phyloP scores from a whole-genome alignment of 345 rosid species.

The Cardamine resedifolia region DNA sequence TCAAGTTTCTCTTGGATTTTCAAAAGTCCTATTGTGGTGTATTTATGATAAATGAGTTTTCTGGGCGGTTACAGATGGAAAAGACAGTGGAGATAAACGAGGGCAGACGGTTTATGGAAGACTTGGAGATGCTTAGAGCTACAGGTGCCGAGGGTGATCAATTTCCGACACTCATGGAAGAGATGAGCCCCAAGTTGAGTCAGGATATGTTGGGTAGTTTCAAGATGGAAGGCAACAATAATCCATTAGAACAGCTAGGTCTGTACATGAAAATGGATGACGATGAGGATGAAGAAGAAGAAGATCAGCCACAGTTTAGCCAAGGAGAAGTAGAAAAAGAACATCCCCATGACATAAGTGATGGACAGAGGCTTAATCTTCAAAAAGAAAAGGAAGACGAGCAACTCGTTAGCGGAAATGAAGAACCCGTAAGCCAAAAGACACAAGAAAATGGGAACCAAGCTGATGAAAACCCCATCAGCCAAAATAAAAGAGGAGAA shows the following conservation, averaged over 20 bases:
- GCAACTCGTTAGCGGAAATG: neutral
- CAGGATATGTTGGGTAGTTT: slow-evolving; percentile 60
- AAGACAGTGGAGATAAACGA: slow-evolving; percentile 90
- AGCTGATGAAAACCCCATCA: slow-evolving; percentile 6
- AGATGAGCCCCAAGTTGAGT: slow-evolving; percentile 52
- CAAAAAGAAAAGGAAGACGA: neutral
- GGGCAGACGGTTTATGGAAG: slow-evolving; percentile 75
- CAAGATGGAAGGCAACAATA: slow-evolving; percentile 62
- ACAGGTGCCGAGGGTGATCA: slow-evolving; percentile 45
- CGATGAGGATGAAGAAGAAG: slow-evolving; percentile 71
- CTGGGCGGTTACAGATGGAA: slow-evolving; percentile 64
- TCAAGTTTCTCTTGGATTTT: slow-evolving; percentile 1
- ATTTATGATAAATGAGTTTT: slow-evolving; percentile 3
- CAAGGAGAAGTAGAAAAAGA: slow-evolving; percentile 30
- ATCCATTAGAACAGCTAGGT: slow-evolving; percentile 82
- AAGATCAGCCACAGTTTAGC: slow-evolving; percentile 41
- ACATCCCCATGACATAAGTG: slow-evolving; percentile 8
- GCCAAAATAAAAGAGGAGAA: neutral
- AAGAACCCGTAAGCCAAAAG: slow-evolving; percentile 7
- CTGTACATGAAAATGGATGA: slow-evolving; percentile 72
- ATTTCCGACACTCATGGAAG: slow-evolving; percentile 53
- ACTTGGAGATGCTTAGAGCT: slow-evolving; percentile 73
- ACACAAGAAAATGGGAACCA: neutral
- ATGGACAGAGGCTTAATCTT: slow-evolving; percentile 4
- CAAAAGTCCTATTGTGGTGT: neutral